Base-by-base conservation (phyloP, 179 eudicot species). In the Spinacia oleracea region DNA sequence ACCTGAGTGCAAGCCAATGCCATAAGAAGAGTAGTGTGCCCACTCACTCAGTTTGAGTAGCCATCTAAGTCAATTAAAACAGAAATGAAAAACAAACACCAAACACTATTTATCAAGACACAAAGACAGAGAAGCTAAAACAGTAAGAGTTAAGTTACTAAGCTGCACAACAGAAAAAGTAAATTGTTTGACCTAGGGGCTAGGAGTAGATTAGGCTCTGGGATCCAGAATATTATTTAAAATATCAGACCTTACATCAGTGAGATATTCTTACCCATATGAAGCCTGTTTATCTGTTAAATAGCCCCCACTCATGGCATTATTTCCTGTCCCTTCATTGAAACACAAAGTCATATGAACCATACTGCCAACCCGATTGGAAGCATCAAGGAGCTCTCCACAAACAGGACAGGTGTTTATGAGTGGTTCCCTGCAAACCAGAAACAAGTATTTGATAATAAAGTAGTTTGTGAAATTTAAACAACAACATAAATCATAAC, bases 21-120 rank as follows among this genome's bases (percentile, higher is more conserved):
- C 93, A 82, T 93, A 93, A 31, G 94, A 87, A 50, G 98, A 90
- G 78, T 87, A 81, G 64, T 95, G 97, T 63, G 95, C 90, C 98
- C 98, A 95, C 86, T 95, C 98, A 89, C 91, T 93, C 70, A 95
- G 80, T 85, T 93, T 95, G 81, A 95, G 91, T 88, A 91, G 87
- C 98, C 98, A 95, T 84, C 98, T 95, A 73, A 8, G 29, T 38
- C 38, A 45, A 21, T 46, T 20, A 73, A 69, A 77, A 43, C 8
- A 43, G 42, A 55, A 32, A 35, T 1, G 9, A 62, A 25, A 34
- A 15, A 29, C 1, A 6, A 76, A 27, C 42, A 9, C 0, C 23
- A 32, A n/a, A n/a, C n/a, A n/a, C n/a, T n/a, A n/a, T n/a, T 34
- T 53, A 73, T 65, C 38, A 77, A 77, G 8, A 31, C 66, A 68